phyloP scores from a whole-genome alignment of 345 rosid genomes.

The Gossypium herbaceum region DNA sequence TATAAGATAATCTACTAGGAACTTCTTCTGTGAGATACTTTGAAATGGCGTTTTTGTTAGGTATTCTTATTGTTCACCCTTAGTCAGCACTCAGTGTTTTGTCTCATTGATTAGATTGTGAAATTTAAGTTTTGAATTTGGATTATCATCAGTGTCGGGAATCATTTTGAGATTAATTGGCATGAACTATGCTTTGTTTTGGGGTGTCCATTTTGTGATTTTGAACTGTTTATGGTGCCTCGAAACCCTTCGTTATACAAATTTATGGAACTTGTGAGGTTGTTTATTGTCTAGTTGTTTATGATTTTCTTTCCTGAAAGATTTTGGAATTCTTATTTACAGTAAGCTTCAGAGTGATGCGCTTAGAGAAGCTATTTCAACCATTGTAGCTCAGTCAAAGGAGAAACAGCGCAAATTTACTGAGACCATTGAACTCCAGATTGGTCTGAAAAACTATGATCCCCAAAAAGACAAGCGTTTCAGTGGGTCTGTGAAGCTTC shows the following conservation, averaged over 20 bases:
- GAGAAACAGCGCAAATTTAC: conserved; percentile 75
- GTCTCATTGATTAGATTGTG: background rate
- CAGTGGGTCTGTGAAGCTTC: conserved; percentile 88
- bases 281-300: background rate
- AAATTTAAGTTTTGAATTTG: background rate
- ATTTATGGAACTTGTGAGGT: background rate
- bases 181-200: background rate
- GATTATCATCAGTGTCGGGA: background rate
- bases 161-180: background rate
- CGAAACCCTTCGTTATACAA: background rate
- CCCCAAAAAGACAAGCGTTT: conserved; percentile 94
- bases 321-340: conserved; percentile 18
- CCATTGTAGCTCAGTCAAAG: conserved; percentile 39
- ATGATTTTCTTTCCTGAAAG: background rate
- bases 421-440: conserved; percentile 92
- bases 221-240: background rate
- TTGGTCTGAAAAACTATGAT: conserved; percentile 95
- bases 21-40: background rate
- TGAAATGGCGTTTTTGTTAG: background rate
- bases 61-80: background rate
- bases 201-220: background rate
- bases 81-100: background rate
- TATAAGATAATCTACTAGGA: background rate
- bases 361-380: conserved; percentile 71
- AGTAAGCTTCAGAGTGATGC: conserved; percentile 94